Conservation (phyloP, 2,329 filamentous ascomycete genomes). For the Xylariaceae sp. region DNA sequence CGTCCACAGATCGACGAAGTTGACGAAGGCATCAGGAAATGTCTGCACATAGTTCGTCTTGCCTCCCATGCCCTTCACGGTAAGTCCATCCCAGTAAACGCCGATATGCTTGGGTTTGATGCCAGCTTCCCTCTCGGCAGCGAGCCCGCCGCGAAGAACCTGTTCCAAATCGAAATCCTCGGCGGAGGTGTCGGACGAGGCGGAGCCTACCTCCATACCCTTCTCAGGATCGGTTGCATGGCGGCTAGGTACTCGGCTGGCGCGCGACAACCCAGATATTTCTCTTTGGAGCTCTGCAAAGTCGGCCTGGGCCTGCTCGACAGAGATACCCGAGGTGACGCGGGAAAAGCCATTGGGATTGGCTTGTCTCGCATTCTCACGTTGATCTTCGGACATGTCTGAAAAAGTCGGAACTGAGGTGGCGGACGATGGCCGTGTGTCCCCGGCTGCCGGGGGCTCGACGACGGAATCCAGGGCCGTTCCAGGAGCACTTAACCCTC, state of each 20-base stretch:
- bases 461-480: not conserved
- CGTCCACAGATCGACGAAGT: conserved; percentile 70
- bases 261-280: conserved; percentile 53
- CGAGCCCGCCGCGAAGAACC: conserved; percentile 66
- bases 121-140: conserved; percentile 69
- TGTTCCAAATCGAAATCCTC: conserved; percentile 72
- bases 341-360: conserved; percentile 47
- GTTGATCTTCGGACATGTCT: conserved; percentile 36
- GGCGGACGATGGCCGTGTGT: conserved; percentile 22
- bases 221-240: conserved; percentile 56
- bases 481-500: conserved; percentile 4
- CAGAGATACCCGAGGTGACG: conserved; percentile 52
- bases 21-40: conserved; percentile 71
- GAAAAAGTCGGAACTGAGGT: conserved; percentile 24
- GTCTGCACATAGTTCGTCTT: conserved; percentile 68
- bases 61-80: conserved; percentile 71
- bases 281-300: conserved; percentile 64
- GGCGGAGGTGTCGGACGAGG: conserved; percentile 43
- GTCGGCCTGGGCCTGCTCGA: conserved; percentile 64
- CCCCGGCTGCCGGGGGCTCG: conserved; percentile 1
- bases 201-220: conserved; percentile 38
- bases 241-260: conserved; percentile 41
- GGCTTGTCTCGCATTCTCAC: conserved; percentile 40
- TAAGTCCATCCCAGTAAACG: conserved; percentile 73
- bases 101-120: conserved; percentile 78